These are phyloP conservation scores for Biscogniauxia marginata DNA, from an alignment of 2,329 filamentous ascomycete species.

Conservation along the genomic window DNA sequence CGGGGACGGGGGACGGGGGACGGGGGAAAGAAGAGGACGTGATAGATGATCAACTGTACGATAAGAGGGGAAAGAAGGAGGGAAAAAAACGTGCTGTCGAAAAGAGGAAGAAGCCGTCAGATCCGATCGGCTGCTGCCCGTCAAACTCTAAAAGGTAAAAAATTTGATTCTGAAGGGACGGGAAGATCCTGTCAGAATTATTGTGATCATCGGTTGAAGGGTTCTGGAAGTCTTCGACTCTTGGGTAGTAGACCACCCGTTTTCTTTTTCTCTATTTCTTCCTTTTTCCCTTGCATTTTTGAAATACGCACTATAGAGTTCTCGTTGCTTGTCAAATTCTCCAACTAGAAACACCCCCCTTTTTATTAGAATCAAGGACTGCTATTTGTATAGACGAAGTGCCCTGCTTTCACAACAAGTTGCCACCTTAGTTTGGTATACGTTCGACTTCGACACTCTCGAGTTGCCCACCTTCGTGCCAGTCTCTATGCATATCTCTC, in stretches of 20 bases:
- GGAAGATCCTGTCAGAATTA: background rate
- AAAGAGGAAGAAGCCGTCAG: conserved; percentile 1
- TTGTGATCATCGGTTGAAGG: background rate
- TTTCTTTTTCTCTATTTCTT: background rate
- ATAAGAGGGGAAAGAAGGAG: background rate
- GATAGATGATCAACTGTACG: background rate
- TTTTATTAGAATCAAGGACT: background rate
- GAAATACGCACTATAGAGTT: background rate
- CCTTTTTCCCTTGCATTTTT: background rate
- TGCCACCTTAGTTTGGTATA: background rate
- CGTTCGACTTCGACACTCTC: background rate
- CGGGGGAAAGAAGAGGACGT: background rate
- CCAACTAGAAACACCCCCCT: background rate
- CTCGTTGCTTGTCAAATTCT: background rate
- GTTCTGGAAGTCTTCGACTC: background rate
- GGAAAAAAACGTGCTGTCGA: too few relatives aligned
- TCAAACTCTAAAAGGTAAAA: background rate
- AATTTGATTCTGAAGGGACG: background rate
- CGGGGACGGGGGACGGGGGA: background rate
- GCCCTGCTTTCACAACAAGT: background rate
- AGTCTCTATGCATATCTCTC: background rate
- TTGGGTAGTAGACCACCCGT: background rate
- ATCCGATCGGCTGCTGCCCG: background rate
- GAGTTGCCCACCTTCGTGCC: background rate
- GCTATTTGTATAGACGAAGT: background rate